Conservation (phyloP, 148 eudicot species). For the Silene latifolia region DNA sequence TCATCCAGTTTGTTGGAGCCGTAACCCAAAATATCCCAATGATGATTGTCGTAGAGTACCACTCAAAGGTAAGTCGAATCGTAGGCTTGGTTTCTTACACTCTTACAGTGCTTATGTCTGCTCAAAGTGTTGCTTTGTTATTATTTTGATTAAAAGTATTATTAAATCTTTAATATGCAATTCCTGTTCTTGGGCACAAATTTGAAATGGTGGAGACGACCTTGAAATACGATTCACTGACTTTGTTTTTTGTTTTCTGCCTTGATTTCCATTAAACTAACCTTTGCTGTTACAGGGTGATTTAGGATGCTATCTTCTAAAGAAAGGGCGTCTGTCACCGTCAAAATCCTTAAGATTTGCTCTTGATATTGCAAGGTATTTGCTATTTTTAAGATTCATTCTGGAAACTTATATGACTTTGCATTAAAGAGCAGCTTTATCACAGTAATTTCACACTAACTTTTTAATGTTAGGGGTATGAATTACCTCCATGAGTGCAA, state of each 20-base stretch:
- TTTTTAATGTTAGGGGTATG: constrained; percentile 71
- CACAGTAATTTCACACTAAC: constrained; percentile 6
- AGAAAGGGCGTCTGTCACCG: constrained; percentile 81
- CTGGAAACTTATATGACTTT: background rate
- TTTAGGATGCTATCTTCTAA: constrained; percentile 73
- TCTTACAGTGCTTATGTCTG: background rate
- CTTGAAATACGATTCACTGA: too few relatives aligned
- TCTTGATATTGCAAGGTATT: constrained; percentile 93
- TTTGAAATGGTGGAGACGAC: too few relatives aligned
- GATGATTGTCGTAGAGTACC: constrained; percentile 96
- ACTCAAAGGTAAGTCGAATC: constrained; percentile 48
- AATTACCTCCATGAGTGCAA: constrained; percentile 92
- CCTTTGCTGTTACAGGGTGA: constrained; percentile 64
- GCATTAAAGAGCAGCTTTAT: background rate
- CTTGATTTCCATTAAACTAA: background rate
- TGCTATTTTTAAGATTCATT: background rate
- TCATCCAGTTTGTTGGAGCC: constrained; percentile 98
- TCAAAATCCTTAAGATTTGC: constrained; percentile 83
- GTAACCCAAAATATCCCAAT: constrained; percentile 96
- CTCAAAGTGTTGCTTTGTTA: background rate
- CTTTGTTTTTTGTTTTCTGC: background rate
- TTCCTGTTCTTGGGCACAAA: background rate
- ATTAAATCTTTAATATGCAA: background rate
- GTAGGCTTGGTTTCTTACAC: background rate
- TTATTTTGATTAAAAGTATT: background rate